Evolutionary conservation across 371 early-diverging fungal genomes (phyloP), one percentile per base, ranked within the genome.

Genomic region (Actinomortierella wolfii): DNA sequence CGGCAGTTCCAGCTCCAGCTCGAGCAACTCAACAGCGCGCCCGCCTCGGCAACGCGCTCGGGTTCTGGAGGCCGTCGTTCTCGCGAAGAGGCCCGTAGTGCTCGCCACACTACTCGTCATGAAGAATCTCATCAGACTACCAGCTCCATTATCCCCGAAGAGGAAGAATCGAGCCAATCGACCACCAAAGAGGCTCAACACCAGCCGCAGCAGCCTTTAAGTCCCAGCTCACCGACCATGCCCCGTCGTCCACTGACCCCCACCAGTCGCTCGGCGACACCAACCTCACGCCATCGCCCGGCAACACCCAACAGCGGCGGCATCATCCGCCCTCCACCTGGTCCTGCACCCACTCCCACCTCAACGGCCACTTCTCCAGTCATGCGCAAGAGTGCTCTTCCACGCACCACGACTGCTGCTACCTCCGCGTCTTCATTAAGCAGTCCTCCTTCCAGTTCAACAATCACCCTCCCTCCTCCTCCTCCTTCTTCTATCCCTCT

Each of bases 301-400:
- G 49, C 51, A 23, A 66, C 62, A 4, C 67, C 66, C 34, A 34
- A 34, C 34, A 34, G 11, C 39, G 20, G 61, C 24, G 59, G 62
- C 2, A 52, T 46, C 43, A 62, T 73, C 24, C 58, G 56, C 11
- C 73, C 63, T 1, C 73, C 73, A 24, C 63, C 73, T 26, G 73
- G 73, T 11, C 67, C 67, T 26, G 67, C 73, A 4, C 73, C 73
- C 1, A n/a, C 46, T 3, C 7, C 61, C 13, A 34, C 57, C 4
- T 28, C 57, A 0, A 14, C 24, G 20, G 55, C 39, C 0, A 21
- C 54, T 40, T 20, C 54, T 3, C 34, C 34, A 34, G 11, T 34
- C 34, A 34, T 34, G 34, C 34, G 34, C 34, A 34, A 34, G 34
- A 34, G 34, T 34, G 34, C 34, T 34, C 34, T 34, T 11, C 34